Evolutionary conservation across 1,139 yeast species (phyloP).

Genomic region (Kurtzmaniella quercitrusa): DNA sequence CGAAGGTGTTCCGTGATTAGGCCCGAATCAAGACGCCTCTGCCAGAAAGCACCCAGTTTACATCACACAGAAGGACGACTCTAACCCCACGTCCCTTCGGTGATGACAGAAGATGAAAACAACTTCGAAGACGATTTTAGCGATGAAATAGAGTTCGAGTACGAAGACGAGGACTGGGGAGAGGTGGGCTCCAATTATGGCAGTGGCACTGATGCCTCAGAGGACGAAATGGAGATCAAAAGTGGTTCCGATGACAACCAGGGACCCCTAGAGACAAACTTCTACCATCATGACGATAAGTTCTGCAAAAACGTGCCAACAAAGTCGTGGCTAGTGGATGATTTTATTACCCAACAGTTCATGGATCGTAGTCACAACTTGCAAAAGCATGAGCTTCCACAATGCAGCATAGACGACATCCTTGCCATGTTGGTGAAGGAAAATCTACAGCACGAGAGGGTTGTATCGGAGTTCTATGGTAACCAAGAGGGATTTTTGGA

Average conservation of each 20-base stretch:
- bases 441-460: conserved; percentile 72
- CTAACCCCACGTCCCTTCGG: too few species aligned
- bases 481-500: conserved; percentile 40
- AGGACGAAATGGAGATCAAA: background rate
- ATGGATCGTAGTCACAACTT: conserved; percentile 16
- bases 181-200: conserved; percentile 10
- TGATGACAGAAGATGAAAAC: background rate
- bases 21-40: too few species aligned
- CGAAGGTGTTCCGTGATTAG: too few species aligned
- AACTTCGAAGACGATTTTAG: conserved; percentile 5
- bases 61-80: too few species aligned
- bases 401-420: conserved; percentile 37
- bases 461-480: conserved; percentile 65
- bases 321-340: conserved; percentile 25
- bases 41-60: too few species aligned
- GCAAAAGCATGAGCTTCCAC: conserved; percentile 24
- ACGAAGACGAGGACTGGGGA: conserved; percentile 18
- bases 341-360: conserved; percentile 20
- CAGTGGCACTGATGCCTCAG: conserved; percentile 1
- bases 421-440: conserved; percentile 52
- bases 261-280: too few species aligned
- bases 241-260: conserved; percentile 11
- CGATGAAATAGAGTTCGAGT: conserved; percentile 16
- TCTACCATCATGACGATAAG: background rate
- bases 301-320: background rate